These are phyloP conservation scores for Phialocephala sp. DNA, from an alignment of 2,329 filamentous ascomycete species.

Conservation along the genomic window DNA sequence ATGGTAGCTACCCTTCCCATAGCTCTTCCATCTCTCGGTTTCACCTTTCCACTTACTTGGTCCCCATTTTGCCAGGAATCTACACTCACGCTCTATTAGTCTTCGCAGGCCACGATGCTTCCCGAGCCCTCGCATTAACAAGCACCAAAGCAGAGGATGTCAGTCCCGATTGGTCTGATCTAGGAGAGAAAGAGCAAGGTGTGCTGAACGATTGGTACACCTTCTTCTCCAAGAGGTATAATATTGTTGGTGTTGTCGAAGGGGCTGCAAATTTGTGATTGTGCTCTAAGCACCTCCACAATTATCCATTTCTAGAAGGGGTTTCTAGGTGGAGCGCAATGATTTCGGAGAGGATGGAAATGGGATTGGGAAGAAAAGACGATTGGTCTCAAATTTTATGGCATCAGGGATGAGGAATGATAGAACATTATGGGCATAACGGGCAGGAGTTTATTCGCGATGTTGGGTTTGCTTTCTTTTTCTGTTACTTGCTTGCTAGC, in stretches of 20 bases:
- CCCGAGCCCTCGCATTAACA: conserved; percentile 85
- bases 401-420: neutral
- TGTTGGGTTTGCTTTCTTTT: neutral
- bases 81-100: conserved; percentile 57
- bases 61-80: too few species aligned
- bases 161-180: conserved; percentile 78
- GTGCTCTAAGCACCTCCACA: neutral
- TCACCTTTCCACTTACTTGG: too few species aligned
- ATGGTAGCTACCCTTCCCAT: conserved; percentile 62
- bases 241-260: conserved; percentile 75
- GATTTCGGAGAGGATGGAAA: neutral
- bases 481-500: neutral
- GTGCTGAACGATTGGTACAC: conserved; percentile 91
- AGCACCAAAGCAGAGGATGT: conserved; percentile 88
- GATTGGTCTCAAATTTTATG: neutral
- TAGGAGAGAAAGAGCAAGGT: conserved; percentile 83
- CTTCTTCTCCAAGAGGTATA: conserved; percentile 97
- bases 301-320: neutral
- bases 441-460: neutral
- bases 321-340: neutral
- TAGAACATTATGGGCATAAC: neutral
- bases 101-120: conserved; percentile 94
- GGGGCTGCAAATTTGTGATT: conserved; percentile 60
- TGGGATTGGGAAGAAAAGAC: conserved; percentile 2
- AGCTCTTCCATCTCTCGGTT: neutral